Conservation (phyloP, 2,329 filamentous ascomycete genomes). For the Trichoderma sp. region DNA sequence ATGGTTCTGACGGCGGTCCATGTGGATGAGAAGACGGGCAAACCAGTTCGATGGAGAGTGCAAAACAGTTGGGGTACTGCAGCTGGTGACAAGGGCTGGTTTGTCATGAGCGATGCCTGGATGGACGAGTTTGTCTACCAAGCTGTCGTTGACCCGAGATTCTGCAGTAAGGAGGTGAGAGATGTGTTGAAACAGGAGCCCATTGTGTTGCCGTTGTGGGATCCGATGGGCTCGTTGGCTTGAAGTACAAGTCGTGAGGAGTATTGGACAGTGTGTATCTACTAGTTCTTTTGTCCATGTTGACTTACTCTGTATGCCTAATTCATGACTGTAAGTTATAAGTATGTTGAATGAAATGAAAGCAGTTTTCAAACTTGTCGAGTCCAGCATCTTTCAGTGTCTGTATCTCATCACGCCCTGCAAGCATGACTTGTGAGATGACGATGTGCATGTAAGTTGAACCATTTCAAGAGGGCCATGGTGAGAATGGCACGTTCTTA, state of each 20-base stretch:
- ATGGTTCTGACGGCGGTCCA: conserved; percentile 91
- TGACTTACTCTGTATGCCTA: background rate
- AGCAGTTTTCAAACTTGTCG: background rate
- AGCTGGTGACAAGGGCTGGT: conserved; percentile 76
- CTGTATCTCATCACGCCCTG: background rate
- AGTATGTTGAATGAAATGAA: background rate
- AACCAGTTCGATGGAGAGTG: conserved; percentile 75
- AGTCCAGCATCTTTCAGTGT: background rate
- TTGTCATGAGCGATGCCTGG: conserved; percentile 83
- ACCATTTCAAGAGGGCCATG: background rate
- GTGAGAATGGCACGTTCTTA: background rate
- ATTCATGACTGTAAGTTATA: background rate
- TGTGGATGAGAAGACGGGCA: conserved; percentile 59
- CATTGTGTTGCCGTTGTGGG: conserved; percentile 72
- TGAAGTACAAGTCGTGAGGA: conserved; percentile 31
- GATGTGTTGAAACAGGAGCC: conserved; percentile 71
- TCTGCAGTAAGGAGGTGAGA: conserved; percentile 62
- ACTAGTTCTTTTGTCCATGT: background rate
- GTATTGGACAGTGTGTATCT: background rate
- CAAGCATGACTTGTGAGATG: background rate
- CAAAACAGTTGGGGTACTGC: conserved; percentile 80
- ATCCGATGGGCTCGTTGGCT: conserved; percentile 75
- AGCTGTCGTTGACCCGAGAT: conserved; percentile 74
- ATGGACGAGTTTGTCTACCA: conserved; percentile 83
- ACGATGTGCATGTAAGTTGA: background rate